Evolutionary conservation across 1,284 basidiomycete genomes (phyloP).

Genomic region (Ganoderma meredithae): DNA sequence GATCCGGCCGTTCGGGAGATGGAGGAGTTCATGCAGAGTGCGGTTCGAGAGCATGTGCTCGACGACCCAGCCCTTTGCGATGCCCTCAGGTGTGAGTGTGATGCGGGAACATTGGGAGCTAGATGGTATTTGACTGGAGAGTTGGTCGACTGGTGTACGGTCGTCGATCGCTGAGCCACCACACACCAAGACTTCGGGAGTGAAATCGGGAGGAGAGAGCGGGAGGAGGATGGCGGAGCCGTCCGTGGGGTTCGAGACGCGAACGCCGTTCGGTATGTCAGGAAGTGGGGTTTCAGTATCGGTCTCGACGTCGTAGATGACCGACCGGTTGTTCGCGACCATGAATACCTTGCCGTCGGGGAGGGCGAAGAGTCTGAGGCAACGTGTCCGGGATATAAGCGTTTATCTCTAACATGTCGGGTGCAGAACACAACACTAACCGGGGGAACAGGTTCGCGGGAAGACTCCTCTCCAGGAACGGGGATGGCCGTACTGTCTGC

Average conservation of each 20-base stretch:
- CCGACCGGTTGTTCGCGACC: slow-evolving; percentile 53
- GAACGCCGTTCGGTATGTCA: slow-evolving; percentile 58
- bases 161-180: slow-evolving; percentile 49
- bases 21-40: slow-evolving; percentile 57
- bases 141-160: slow-evolving; percentile 36
- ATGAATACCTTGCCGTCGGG: slow-evolving; percentile 52
- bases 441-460: slow-evolving; percentile 36
- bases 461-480: slow-evolving; percentile 47
- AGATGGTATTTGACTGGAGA: slow-evolving; percentile 50
- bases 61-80: slow-evolving; percentile 38
- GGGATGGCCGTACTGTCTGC: slow-evolving; percentile 50
- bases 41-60: slow-evolving; percentile 42
- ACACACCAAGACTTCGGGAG: slow-evolving; percentile 58
- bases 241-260: slow-evolving; percentile 51
- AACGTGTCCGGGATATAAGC: not conserved
- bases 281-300: slow-evolving; percentile 50
- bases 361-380: slow-evolving; percentile 33
- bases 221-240: slow-evolving; percentile 58
- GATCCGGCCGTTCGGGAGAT: slow-evolving; percentile 60
- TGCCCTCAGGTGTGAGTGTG: slow-evolving; percentile 35
- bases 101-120: slow-evolving; percentile 49
- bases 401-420: not conserved
- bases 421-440: slow-evolving; percentile 13
- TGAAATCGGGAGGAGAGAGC: slow-evolving; percentile 52
- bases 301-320: slow-evolving; percentile 37